A percentile compares a stretch with the other conserved stretches of the same genome.
phyloP scores from a whole-genome alignment of 1,139 yeast species.

The Suhomyces wounanorum region DNA sequence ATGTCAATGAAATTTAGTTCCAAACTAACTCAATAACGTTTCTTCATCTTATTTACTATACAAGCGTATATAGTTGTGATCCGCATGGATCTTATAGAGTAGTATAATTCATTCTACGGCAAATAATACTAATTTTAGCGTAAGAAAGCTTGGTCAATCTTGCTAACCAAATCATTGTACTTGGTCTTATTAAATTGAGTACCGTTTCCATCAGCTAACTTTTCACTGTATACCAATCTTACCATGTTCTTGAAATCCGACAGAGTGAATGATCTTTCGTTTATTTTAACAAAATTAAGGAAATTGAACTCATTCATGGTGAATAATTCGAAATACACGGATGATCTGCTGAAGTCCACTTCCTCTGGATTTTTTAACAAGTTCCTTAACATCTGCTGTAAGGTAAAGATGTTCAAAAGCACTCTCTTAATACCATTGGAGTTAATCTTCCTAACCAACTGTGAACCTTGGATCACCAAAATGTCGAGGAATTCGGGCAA shows the following conservation, averaged over 20 bases:
- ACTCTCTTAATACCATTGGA: conserved; percentile 67
- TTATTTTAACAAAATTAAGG: conserved; percentile 25
- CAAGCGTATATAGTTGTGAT: background rate
- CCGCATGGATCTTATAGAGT: background rate
- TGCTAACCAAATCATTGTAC: conserved; percentile 38
- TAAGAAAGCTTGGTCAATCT: conserved; percentile 18
- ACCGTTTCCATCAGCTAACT: conserved; percentile 44
- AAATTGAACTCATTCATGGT: conserved; percentile 43
- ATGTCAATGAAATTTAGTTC: background rate
- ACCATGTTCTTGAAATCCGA: conserved; percentile 41
- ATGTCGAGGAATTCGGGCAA: conserved; percentile 58
- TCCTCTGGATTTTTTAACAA: conserved; percentile 56
- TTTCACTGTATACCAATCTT: conserved; percentile 52
- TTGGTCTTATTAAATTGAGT: conserved; percentile 43
- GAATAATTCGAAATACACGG: conserved; percentile 60
- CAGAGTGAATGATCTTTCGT: conserved; percentile 22
- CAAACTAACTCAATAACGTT: background rate
- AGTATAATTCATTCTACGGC: background rate
- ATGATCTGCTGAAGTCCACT: conserved; percentile 60
- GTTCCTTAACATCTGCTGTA: conserved; percentile 75
- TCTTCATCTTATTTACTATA: background rate
- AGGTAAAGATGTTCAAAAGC: conserved; percentile 65
- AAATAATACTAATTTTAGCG: background rate
- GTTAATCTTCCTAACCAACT: conserved; percentile 56
- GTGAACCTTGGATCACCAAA: conserved; percentile 62